A percentile compares a stretch with the other conserved stretches of the same genome.
These are phyloP conservation scores for Populus tremula DNA, from an alignment of 345 rosid species.

Conservation along the genomic window DNA sequence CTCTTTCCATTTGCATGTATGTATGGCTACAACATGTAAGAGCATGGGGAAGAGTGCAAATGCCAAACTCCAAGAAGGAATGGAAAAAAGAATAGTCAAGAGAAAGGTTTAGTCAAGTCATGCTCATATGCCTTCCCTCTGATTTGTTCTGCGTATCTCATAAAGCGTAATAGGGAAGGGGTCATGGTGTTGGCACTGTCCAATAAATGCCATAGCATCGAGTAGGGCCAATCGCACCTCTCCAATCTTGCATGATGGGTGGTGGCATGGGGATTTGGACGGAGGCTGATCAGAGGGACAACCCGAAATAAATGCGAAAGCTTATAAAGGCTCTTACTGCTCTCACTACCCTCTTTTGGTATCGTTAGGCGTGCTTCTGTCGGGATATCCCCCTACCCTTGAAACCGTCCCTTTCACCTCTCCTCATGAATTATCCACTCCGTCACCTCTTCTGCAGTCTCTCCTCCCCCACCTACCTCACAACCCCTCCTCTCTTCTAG, in stretches of 20 bases:
- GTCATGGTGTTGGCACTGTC: slow-evolving; percentile 53
- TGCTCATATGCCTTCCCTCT: background rate
- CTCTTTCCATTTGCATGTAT: background rate
- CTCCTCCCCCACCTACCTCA: background rate
- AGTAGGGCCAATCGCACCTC: slow-evolving; percentile 21
- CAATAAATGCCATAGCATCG: slow-evolving; percentile 40
- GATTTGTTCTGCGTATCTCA: background rate
- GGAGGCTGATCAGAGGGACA: slow-evolving; percentile 19
- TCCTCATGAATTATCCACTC: background rate
- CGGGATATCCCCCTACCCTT: slow-evolving; percentile 32
- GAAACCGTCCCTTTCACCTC: slow-evolving; percentile 21
- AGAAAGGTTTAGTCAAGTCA: slow-evolving; percentile 47
- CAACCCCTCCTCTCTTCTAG: background rate
- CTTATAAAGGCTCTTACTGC: background rate
- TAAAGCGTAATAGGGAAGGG: background rate
- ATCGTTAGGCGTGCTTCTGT: slow-evolving; percentile 26
- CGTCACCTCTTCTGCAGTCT: background rate
- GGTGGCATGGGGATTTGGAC: slow-evolving; percentile 10
- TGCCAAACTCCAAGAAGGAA: slow-evolving; percentile 39
- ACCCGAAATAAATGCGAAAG: slow-evolving; percentile 41
- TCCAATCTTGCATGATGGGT: background rate
- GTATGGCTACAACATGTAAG: background rate
- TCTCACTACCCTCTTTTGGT: background rate
- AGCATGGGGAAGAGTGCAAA: slow-evolving; percentile 30
- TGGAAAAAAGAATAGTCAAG: slow-evolving; percentile 15